Evolutionary conservation across 768 basidiomycete genomes (phyloP), one percentile per base, ranked within the genome.

Genomic region (Mycena capillaripes): DNA sequence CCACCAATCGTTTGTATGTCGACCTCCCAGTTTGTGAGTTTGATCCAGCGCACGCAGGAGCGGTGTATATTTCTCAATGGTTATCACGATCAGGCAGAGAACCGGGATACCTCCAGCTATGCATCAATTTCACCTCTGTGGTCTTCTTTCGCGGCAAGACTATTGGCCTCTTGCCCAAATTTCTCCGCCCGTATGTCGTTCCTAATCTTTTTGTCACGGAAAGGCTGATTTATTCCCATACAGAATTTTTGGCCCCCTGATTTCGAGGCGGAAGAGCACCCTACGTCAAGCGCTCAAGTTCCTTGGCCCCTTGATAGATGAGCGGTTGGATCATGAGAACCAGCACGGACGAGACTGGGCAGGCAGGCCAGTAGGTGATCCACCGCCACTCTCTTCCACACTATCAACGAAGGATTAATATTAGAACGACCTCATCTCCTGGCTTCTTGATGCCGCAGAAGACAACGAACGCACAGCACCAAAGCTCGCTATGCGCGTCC

Each of bases 1-100:
- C 83, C 19, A 84, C 79, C 74, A 87, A 86, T 69, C 80, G 87
- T 2, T 65, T 86, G 11, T 86, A 88, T 68, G 84, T 89, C 48
- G 87, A 86, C 0, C 72, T 84, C 4, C 86, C 87, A 2, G 67
- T 87, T 17, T 88, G 87, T 87, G 65, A 58, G 82, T 38, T 27
- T n/a, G 44, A 29, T 19, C 46, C 21, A 23, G n/a, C n/a, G n/a
- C n/a, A 48, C 7, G 46, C 34, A 36, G 34, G 34, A 36, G 34
- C 34, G 7, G 12, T 36, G 34, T 12, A 36, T 36, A 36, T 36
- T 36, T 36, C 34, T 36, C 34, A 36, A 6, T 36, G 34, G 34
- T 4, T 6, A n/a, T 19, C 34, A 19, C 50, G 7, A 57, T 4
- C 56, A 89, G 88, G 88, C 74, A 77, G 83, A 1, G 75, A 88